Evolutionary conservation across 78 protist species (phyloP), one percentile per base, ranked within the genome.

Genomic region (Chrysochromulina tobinii): DNA sequence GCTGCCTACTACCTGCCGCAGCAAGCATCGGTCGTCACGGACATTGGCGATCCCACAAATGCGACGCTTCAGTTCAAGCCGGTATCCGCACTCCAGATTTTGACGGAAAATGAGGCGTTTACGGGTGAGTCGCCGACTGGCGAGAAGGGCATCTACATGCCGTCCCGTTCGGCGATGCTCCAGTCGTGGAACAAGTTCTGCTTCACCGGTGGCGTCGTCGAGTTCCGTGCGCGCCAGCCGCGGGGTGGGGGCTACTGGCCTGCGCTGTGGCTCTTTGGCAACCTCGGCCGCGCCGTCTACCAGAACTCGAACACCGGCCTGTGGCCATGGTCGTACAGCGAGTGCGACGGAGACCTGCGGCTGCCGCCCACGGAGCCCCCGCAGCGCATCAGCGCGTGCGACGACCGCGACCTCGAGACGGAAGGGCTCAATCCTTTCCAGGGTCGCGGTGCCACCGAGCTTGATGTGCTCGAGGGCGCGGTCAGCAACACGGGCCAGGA

Each of bases 361-460:
- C 55, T 50, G 27, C 55, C 59, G 18, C 58, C 58, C 20, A 75
- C 3, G 12, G 84, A 48, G 7, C 84, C 58, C 58, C 58, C 58
- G 54, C 84, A 75, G 59, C 84, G 84, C 58, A 75, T 75, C 59
- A 51, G 58, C n/a, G 84, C 53, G 48, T 75, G 84, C 59, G 4
- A 51, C 15, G 79, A 69, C 79, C 79, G 3, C 27, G 59, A 12
- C 59, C 8, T 14, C 58, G 11, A 4, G 12, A 2, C 21, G 23
- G 51, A n/a, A 0, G 84, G 84, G 3, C 84, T 75, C 38, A 57
- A 23, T n/a, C 84, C 84, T 18, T 51, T 12, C 84, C 58, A 51
- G n/a, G 84, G 84, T n/a, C 84, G 84, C 57, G 84, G 84, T 9
- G 84, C 84, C 18, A 75, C 84, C n/a, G 84, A 75, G 57, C 55